Percentiles rank a stretch among this genome's conserved stretches.
These are phyloP conservation scores for Claviceps sp. DNA, from an alignment of 2,329 filamentous ascomycete genomes.

Conservation along the genomic window DNA sequence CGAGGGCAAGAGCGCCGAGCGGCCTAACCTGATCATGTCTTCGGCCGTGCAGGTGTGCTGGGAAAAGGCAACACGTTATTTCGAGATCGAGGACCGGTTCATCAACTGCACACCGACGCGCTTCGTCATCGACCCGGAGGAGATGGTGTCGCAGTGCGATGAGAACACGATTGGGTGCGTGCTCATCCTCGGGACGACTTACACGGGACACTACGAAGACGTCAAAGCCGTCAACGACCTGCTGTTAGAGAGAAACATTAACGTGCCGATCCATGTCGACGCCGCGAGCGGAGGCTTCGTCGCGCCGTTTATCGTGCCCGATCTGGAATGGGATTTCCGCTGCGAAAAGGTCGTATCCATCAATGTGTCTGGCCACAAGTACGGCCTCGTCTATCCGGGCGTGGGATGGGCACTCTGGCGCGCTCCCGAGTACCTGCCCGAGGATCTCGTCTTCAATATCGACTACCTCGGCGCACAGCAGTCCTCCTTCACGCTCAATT, in stretches of 20 bases:
- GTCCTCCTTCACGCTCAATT: slow-evolving; percentile 92
- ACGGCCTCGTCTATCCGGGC: slow-evolving; percentile 66
- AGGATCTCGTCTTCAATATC: slow-evolving; percentile 97
- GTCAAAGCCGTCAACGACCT: slow-evolving; percentile 86
- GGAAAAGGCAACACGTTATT: slow-evolving; percentile 85
- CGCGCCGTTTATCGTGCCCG: slow-evolving; percentile 75
- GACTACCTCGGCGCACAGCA: slow-evolving; percentile 96
- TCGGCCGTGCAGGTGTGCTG: slow-evolving; percentile 94
- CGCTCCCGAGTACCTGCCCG: slow-evolving; percentile 65
- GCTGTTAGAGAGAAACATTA: slow-evolving; percentile 57
- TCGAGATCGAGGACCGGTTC: slow-evolving; percentile 84
- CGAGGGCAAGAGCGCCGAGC: slow-evolving; percentile 65
- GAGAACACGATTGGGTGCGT: slow-evolving; percentile 64
- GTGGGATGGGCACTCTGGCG: slow-evolving; percentile 93
- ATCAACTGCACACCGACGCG: slow-evolving; percentile 49
- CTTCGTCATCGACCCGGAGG: slow-evolving; percentile 49
- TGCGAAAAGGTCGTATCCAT: slow-evolving; percentile 82
- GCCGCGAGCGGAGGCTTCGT: slow-evolving; percentile 89
- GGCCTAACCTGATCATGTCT: slow-evolving; percentile 90
- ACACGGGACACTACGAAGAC: slow-evolving; percentile 93
- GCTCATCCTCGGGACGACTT: slow-evolving; percentile 80
- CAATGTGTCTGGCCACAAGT: slow-evolving; percentile 84
- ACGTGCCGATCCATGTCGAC: slow-evolving; percentile 86
- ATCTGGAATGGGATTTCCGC: slow-evolving; percentile 83
- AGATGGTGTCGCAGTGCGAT: slow-evolving; percentile 32